Percentiles rank a stretch among this genome's conserved stretches.
Conservation (phyloP, 345 rosid genomes). For the Hypericum perforatum region DNA sequence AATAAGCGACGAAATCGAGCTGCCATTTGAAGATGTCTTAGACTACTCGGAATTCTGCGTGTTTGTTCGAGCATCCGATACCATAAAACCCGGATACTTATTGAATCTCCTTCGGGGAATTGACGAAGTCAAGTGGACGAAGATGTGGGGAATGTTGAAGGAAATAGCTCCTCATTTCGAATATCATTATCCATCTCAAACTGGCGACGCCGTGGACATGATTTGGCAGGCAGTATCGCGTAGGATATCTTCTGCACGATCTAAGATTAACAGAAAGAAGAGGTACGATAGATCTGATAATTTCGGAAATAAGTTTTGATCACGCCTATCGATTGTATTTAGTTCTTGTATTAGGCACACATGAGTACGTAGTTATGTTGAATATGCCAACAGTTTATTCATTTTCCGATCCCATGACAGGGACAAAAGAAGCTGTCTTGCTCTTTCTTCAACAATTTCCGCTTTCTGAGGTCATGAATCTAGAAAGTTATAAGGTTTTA, state of each 20-base stretch:
- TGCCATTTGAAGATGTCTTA: slow-evolving; percentile 79
- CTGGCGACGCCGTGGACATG: slow-evolving; percentile 83
- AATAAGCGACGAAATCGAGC: slow-evolving; percentile 74
- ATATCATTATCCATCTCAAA: slow-evolving; percentile 61
- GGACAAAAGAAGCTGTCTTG: no score
- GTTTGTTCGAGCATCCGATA: slow-evolving; percentile 60
- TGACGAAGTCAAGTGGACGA: slow-evolving; percentile 46
- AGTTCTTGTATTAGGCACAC: no score
- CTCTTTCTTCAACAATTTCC: no score
- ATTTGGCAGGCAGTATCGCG: slow-evolving; percentile 68
- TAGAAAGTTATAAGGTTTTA: no score
- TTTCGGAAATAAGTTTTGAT: slow-evolving; percentile 7
- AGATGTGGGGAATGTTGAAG: slow-evolving; percentile 64
- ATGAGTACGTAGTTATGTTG: no score
- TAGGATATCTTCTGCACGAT: slow-evolving; percentile 36
- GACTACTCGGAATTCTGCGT: slow-evolving; percentile 74
- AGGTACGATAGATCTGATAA: slow-evolving; percentile 43
- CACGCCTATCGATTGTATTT: no score
- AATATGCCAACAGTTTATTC: no score
- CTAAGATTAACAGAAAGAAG: slow-evolving; percentile 39
- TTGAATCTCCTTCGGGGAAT: slow-evolving; percentile 57
- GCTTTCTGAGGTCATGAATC: no score
- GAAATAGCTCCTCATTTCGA: slow-evolving; percentile 44
- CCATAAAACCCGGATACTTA: slow-evolving; percentile 54
- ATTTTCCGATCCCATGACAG: no score